Evolutionary conservation across 179 eudicot species (phyloP).

Genomic region (Carnegiea gigantea): DNA sequence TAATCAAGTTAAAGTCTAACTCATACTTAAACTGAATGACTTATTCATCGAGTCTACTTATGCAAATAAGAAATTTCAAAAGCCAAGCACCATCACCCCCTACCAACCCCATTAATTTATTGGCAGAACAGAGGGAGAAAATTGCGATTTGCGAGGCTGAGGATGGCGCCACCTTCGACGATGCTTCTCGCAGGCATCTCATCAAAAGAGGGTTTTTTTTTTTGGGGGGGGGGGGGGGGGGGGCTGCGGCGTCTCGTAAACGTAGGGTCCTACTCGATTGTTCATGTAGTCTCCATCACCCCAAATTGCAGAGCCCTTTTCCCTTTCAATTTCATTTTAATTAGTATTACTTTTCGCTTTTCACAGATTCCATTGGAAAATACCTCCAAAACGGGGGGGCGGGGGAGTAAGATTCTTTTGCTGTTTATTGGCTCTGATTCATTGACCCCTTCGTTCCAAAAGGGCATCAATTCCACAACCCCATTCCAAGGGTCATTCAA

Average conservation of each 20-base stretch:
- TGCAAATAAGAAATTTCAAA: too few relatives aligned
- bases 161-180: background rate
- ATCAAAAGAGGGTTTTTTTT: background rate
- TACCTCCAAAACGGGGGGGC: too few relatives aligned
- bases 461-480: background rate
- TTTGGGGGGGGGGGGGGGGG: background rate
- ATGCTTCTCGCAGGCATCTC: background rate
- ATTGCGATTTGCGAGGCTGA: background rate
- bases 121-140: background rate
- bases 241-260: constrained; percentile 2
- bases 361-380: background rate
- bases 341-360: background rate
- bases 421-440: constrained; percentile 8
- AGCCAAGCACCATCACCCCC: too few relatives aligned
- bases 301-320: background rate
- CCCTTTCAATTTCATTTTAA: background rate
- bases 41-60: too few relatives aligned
- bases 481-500: background rate
- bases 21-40: too few relatives aligned
- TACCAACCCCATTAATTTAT: background rate
- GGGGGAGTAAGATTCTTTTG: background rate
- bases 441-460: constrained; percentile 10
- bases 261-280: background rate
- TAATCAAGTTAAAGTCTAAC: too few relatives aligned
- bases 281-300: background rate